Conservation (phyloP, 176 grass and related monocot species). For the Calamus simplicifolius region DNA sequence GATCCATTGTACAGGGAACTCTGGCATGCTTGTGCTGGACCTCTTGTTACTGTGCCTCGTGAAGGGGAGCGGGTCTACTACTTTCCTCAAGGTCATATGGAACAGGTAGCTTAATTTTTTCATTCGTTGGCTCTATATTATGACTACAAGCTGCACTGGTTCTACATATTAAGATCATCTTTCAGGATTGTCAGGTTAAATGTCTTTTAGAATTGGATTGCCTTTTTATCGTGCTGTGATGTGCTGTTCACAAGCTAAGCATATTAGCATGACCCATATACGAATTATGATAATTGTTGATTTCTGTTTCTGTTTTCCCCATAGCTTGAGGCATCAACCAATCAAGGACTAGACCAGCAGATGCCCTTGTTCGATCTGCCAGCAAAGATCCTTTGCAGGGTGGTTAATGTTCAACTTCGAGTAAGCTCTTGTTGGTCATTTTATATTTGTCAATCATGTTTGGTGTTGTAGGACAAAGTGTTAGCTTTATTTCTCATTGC, state of each 20-base stretch:
- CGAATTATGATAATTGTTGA: too few species aligned
- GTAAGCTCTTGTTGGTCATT: slow-evolving; percentile 22
- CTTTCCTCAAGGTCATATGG: slow-evolving; percentile 97
- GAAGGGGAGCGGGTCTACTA: slow-evolving; percentile 77
- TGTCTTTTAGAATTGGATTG: too few species aligned
- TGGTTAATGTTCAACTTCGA: slow-evolving; percentile 71
- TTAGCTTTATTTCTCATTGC: too few species aligned
- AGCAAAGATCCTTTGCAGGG: slow-evolving; percentile 79
- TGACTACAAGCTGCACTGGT: too few species aligned
- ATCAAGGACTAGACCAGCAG: slow-evolving; percentile 75
- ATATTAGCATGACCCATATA: too few species aligned
- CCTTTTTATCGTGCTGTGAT: too few species aligned
- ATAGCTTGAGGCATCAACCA: slow-evolving; percentile 84
- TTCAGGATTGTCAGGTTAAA: too few species aligned
- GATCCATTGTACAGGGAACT: slow-evolving; percentile 58
- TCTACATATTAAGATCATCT: too few species aligned
- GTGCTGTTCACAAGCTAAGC: too few species aligned
- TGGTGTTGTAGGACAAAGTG: too few species aligned
- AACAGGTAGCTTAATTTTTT: slow-evolving; percentile 44
- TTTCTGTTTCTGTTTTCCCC: slow-evolving; percentile 6
- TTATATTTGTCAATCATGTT: too few species aligned
- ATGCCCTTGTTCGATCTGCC: slow-evolving; percentile 72
- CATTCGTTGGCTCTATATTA: too few species aligned
- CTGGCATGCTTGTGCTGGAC: slow-evolving; percentile 90
- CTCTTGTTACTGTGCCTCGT: slow-evolving; percentile 61